Evolutionary conservation across 1,139 yeast species (phyloP).

Genomic region (Taphrina confusa): DNA sequence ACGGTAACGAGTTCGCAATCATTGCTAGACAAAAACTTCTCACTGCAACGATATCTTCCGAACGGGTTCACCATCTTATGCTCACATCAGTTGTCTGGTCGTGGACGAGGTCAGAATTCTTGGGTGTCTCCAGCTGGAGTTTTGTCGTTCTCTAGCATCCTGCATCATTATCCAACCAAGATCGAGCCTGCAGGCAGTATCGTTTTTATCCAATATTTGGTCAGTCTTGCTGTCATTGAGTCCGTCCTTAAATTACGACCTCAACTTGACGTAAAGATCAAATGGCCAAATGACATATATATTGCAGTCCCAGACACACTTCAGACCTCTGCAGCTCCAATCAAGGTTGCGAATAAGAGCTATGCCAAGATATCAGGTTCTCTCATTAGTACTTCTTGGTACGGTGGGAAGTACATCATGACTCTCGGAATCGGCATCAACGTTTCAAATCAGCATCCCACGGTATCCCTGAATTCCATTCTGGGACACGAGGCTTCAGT

Average conservation of each 20-base stretch:
- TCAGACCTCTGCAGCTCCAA: conserved; percentile 24
- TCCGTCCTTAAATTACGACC: conserved; percentile 64
- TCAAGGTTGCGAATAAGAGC: conserved; percentile 53
- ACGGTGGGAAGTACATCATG: conserved; percentile 56
- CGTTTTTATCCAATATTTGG: conserved; percentile 82
- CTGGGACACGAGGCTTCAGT: conserved; percentile 47
- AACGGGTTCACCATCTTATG: conserved; percentile 65
- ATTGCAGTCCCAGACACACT: conserved; percentile 63
- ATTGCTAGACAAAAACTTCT: conserved; percentile 70
- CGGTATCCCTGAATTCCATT: conserved; percentile 78
- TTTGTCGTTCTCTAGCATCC: conserved; percentile 72
- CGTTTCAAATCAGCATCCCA: conserved; percentile 82
- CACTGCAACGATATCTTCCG: conserved; percentile 61
- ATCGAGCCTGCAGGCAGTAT: conserved; percentile 46
- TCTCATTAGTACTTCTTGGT: conserved; percentile 69
- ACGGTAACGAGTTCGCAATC: conserved; percentile 87
- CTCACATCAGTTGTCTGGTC: conserved; percentile 70
- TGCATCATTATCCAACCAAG: conserved; percentile 55
- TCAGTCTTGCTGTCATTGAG: conserved; percentile 79
- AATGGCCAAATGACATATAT: conserved; percentile 97
- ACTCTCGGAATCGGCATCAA: conserved; percentile 87
- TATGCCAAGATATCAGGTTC: conserved; percentile 83
- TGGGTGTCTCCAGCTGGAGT: conserved; percentile 97
- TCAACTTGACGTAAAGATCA: conserved; percentile 74
- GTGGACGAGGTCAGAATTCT: conserved; percentile 91